phyloP scores from a whole-genome alignment of 768 basidiomycete species.

The Cystobasidium tubakii region DNA sequence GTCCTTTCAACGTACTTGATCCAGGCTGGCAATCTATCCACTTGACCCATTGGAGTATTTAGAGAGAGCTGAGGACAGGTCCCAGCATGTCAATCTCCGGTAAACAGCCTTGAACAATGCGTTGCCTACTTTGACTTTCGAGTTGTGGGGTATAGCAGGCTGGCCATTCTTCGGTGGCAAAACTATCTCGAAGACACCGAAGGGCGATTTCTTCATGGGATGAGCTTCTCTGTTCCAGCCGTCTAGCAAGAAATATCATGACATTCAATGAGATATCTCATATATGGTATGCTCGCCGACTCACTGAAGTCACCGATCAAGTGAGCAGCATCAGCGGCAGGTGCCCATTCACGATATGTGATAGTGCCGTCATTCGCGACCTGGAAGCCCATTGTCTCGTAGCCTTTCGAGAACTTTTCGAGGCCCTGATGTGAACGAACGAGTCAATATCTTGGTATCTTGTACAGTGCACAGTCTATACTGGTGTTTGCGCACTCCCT shows the following conservation, averaged over 20 bases:
- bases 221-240: constrained; percentile 79
- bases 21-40: constrained; percentile 92
- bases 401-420: constrained; percentile 71
- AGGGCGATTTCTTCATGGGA: constrained; percentile 74
- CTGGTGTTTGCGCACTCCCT: constrained; percentile 45
- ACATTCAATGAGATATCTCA: constrained; percentile 29
- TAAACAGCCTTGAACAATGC: too few relatives aligned
- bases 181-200: constrained; percentile 81
- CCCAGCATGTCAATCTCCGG: too few relatives aligned
- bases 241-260: constrained; percentile 55
- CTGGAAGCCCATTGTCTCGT: constrained; percentile 68
- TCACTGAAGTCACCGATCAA: constrained; percentile 95
- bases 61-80: constrained; percentile 73
- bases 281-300: constrained; percentile 49
- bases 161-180: constrained; percentile 65
- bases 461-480: too few relatives aligned
- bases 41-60: constrained; percentile 69
- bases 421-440: constrained; percentile 71
- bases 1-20: constrained; percentile 53
- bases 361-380: constrained; percentile 64
- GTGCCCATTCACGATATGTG: constrained; percentile 92
- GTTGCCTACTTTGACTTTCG: constrained; percentile 74
- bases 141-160: constrained; percentile 85
- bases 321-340: constrained; percentile 71
- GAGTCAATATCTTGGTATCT: too few relatives aligned